phyloP scores from a whole-genome alignment of 2,329 filamentous ascomycete species.

The Thelonectria discophora region DNA sequence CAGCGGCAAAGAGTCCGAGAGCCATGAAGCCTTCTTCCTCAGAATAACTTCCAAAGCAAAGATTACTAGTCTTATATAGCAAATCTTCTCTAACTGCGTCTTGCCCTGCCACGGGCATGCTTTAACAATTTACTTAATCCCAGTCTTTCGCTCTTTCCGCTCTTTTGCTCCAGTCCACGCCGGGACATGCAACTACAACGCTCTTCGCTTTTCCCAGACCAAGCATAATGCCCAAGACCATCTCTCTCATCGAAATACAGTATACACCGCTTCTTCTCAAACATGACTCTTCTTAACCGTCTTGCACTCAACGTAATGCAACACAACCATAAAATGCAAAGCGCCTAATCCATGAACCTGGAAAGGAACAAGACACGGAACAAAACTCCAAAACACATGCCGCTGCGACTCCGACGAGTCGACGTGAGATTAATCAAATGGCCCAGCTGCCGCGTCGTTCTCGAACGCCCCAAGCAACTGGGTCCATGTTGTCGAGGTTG shows the following conservation, averaged over 20 bases:
- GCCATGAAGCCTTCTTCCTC: neutral
- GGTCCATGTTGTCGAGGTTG: constrained; percentile 68
- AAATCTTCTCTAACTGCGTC: neutral
- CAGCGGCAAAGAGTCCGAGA: too few relatives aligned
- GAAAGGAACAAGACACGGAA: neutral
- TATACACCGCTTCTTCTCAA: neutral
- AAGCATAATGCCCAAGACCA: neutral
- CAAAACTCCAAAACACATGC: constrained; percentile 10
- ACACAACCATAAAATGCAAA: constrained; percentile 1
- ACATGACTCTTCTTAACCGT: neutral
- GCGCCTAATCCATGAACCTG: constrained; percentile 7
- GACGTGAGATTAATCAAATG: constrained; percentile 52
- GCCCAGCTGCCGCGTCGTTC: constrained; percentile 78
- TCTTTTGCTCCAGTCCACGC: neutral
- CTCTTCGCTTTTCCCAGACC: neutral
- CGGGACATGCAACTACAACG: neutral
- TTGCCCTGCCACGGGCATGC: neutral
- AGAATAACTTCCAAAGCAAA: too few relatives aligned
- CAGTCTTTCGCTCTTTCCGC: neutral
- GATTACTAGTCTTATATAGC: neutral
- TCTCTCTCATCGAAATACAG: neutral
- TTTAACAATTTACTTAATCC: neutral
- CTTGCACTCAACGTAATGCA: neutral
- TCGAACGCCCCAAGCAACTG: constrained; percentile 73
- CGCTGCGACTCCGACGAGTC: constrained; percentile 7